Percentiles rank a stretch among this genome's conserved stretches.
Evolutionary conservation across 768 basidiomycete genomes (phyloP).

Genomic region (Boletus speciosus): DNA sequence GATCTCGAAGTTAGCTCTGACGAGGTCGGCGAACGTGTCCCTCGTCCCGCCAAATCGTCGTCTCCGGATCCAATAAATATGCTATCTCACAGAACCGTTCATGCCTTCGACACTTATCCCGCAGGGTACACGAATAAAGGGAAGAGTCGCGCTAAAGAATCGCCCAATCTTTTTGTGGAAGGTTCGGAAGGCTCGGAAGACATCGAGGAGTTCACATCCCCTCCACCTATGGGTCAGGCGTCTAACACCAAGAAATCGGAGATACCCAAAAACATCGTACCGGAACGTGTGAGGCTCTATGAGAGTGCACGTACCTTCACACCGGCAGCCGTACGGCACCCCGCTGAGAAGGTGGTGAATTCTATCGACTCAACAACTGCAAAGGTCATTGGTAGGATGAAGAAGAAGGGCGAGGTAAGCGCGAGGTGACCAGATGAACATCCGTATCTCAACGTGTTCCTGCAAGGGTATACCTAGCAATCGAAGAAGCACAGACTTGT

Average conservation of each 20-base stretch:
- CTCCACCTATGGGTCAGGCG: background rate
- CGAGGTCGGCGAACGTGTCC: slow-evolving; percentile 24
- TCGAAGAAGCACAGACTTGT: background rate
- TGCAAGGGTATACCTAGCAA: slow-evolving; percentile 1
- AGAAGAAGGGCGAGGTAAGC: slow-evolving; percentile 23
- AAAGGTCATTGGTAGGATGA: slow-evolving; percentile 20
- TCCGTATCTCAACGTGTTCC: slow-evolving; percentile 3
- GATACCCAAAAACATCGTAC: slow-evolving; percentile 23
- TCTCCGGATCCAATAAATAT: slow-evolving; percentile 26
- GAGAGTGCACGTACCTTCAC: slow-evolving; percentile 1
- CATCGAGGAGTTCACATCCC: slow-evolving; percentile 15
- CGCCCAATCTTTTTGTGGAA: slow-evolving; percentile 11
- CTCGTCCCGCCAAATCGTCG: slow-evolving; percentile 8
- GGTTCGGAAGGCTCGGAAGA: slow-evolving; percentile 23
- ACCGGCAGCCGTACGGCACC: slow-evolving; percentile 5
- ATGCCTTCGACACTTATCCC: slow-evolving; percentile 26
- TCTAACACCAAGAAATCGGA: background rate
- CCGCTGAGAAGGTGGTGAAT: background rate
- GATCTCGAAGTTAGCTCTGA: slow-evolving; percentile 15
- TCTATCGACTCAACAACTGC: slow-evolving; percentile 4
- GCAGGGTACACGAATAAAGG: slow-evolving; percentile 16
- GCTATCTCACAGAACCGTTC: background rate
- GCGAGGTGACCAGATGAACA: background rate
- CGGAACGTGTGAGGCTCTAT: background rate
- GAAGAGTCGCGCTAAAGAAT: slow-evolving; percentile 19